Conservation (phyloP, 257 asterid species). For the Jasminum sambac region DNA sequence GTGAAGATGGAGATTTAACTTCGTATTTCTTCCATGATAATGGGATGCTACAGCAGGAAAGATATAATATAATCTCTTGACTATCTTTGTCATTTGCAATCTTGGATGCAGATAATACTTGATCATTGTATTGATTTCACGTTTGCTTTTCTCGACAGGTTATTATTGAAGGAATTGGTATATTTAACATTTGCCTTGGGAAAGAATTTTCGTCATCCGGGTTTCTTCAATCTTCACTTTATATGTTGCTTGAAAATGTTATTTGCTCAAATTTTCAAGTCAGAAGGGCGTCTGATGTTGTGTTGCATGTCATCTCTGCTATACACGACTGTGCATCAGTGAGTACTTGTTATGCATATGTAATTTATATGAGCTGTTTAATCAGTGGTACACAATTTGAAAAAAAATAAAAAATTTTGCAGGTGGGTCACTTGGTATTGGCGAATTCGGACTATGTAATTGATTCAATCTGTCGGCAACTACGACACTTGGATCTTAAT, state of each 20-base stretch:
- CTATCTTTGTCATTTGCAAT: slow-evolving; percentile 10
- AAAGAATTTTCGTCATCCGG: slow-evolving; percentile 75
- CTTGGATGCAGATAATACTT: slow-evolving; percentile 17
- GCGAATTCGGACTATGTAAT: slow-evolving; percentile 87
- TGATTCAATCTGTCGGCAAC: slow-evolving; percentile 87
- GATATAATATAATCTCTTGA: slow-evolving; percentile 31
- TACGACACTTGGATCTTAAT: slow-evolving; percentile 86
- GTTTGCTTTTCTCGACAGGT: slow-evolving; percentile 51
- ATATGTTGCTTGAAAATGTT: slow-evolving; percentile 82
- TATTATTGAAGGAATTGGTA: slow-evolving; percentile 82
- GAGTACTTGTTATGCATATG: slow-evolving; percentile 43
- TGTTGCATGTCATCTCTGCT: slow-evolving; percentile 62
- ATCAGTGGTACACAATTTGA: slow-evolving; percentile 7
- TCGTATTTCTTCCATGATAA: slow-evolving; percentile 70
- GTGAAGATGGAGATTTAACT: slow-evolving; percentile 54
- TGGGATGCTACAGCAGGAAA: slow-evolving; percentile 90
- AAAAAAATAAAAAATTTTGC: slow-evolving; percentile 40
- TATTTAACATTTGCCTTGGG: slow-evolving; percentile 72
- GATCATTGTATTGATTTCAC: slow-evolving; percentile 15
- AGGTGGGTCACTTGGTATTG: slow-evolving; percentile 93
- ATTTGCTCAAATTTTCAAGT: slow-evolving; percentile 84
- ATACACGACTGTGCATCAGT: slow-evolving; percentile 73
- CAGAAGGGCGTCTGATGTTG: slow-evolving; percentile 76
- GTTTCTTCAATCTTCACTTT: slow-evolving; percentile 91
- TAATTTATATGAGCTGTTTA: slow-evolving; percentile 23